A percentile compares a stretch with the other conserved stretches of the same genome.
phyloP scores from a whole-genome alignment of 2,329 filamentous ascomycete species.

The Phialophora chinensis region DNA sequence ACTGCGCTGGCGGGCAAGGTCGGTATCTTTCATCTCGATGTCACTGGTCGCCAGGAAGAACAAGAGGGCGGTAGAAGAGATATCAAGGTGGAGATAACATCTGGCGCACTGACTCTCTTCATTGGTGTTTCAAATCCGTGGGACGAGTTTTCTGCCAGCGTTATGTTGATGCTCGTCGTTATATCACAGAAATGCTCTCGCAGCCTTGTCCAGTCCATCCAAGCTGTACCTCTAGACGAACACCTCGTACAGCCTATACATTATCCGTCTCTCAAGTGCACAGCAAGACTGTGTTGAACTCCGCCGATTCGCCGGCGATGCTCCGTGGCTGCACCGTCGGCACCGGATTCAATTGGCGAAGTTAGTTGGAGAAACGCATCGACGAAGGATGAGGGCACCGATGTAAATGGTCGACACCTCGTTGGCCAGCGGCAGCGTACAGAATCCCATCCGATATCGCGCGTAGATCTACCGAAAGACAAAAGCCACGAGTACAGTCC shows the following conservation, averaged over 20 bases:
- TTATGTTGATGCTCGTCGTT: background rate
- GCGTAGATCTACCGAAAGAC: background rate
- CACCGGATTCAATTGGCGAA: background rate
- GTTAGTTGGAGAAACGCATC: background rate
- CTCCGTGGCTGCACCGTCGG: background rate
- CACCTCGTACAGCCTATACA: background rate
- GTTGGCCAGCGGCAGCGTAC: background rate
- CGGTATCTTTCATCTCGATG: too few species aligned
- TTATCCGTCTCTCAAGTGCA: background rate
- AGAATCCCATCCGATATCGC: background rate
- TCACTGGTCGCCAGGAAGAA: background rate
- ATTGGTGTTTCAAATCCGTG: too few species aligned
- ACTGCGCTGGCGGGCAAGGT: too few species aligned
- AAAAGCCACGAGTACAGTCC: background rate
- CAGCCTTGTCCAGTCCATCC: background rate
- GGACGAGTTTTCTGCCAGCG: background rate
- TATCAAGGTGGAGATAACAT: background rate
- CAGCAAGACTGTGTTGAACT: background rate
- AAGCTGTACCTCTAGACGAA: background rate
- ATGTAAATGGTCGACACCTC: slow-evolving; percentile 2
- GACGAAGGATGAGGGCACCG: slow-evolving; percentile 1
- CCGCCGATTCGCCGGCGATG: background rate
- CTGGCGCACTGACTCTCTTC: background rate
- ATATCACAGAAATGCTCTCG: background rate
- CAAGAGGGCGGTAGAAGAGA: background rate